Conservation (phyloP, 202 grass and related monocot species). For the Zizania palustris region DNA sequence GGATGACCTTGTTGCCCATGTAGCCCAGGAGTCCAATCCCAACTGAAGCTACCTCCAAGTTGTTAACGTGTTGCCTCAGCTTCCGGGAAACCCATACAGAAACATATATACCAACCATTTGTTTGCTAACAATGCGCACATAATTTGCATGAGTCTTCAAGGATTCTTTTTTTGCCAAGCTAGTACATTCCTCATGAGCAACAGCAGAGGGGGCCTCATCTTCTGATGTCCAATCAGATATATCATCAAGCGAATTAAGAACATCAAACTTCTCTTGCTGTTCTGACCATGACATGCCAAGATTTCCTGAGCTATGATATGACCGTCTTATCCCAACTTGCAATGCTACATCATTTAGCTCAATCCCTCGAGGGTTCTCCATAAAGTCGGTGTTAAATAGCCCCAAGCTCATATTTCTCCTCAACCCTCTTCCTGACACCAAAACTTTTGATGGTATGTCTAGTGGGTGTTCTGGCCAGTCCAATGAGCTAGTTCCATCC, state of each 20-base stretch:
- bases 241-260: conserved; percentile 48
- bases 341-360: conserved; percentile 21
- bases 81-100: conserved; percentile 64
- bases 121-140: conserved; percentile 60
- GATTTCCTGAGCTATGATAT: conserved; percentile 65
- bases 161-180: background rate
- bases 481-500: conserved; percentile 39
- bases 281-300: conserved; percentile 67
- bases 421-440: conserved; percentile 44
- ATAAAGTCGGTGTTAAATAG: conserved; percentile 26
- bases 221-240: conserved; percentile 54
- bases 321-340: conserved; percentile 53
- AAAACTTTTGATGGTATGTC: conserved; percentile 41
- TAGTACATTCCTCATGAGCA: conserved; percentile 26
- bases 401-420: conserved; percentile 42
- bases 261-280: conserved; percentile 59
- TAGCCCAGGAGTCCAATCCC: conserved; percentile 73
- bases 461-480: conserved; percentile 61
- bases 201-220: conserved; percentile 23
- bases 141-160: conserved; percentile 40
- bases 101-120: conserved; percentile 81
- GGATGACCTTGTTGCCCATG: conserved; percentile 74
- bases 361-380: conserved; percentile 12
- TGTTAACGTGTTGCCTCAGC: conserved; percentile 56
- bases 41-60: conserved; percentile 65